phyloP scores from a whole-genome alignment of 208 protist species.

The Acanthamoeba sp. region DNA sequence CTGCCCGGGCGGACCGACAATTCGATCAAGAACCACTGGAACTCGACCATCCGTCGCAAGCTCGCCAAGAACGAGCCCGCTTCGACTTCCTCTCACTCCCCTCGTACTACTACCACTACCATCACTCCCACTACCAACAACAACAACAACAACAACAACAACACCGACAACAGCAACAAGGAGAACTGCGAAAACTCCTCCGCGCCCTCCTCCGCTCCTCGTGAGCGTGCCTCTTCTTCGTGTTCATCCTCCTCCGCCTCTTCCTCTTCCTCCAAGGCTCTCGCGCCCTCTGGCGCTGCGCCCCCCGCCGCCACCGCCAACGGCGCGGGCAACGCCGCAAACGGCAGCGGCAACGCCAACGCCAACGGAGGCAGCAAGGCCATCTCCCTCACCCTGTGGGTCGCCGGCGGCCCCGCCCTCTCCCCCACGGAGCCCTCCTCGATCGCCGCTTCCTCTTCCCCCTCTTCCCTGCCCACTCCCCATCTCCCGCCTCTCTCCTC shows the following conservation, averaged over 20 bases:
- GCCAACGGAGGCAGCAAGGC: not conserved
- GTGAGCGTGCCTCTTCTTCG: no score
- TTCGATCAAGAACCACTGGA: slow-evolving; percentile 92
- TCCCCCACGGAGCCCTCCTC: not conserved
- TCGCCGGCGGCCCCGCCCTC: not conserved
- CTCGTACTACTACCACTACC: no score
- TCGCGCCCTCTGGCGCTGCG: not conserved
- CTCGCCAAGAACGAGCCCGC: not conserved
- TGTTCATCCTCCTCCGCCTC: no score
- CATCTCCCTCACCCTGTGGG: not conserved
- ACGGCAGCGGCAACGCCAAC: not conserved
- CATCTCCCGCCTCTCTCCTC: not conserved
- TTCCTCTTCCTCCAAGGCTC: not conserved
- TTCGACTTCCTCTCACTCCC: not conserved
- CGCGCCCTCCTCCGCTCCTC: not conserved
- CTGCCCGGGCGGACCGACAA: slow-evolving; percentile 90
- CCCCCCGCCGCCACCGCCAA: no score
- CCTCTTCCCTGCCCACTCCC: not conserved
- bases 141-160: not conserved
- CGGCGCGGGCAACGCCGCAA: not conserved
- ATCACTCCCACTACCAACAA: no score
- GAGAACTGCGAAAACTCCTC: not conserved
- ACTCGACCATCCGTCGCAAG: slow-evolving; percentile 82
- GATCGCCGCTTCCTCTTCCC: not conserved
- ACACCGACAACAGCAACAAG: not conserved